Base-by-base conservation (phyloP, 495 filamentous ascomycete species). In the Cercophora samala region DNA sequence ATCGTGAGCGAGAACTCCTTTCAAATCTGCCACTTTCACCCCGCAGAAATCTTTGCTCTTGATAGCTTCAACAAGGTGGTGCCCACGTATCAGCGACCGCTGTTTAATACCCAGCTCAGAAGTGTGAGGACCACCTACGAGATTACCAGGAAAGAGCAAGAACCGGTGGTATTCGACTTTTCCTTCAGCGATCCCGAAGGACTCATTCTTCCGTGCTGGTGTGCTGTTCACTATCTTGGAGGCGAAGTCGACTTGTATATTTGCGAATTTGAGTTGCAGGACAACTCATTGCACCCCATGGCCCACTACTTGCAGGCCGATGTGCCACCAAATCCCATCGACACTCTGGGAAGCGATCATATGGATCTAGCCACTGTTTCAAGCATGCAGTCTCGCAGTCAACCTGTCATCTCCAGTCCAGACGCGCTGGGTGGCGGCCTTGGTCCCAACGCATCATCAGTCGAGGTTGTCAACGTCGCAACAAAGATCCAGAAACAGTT, bases 231-330 rank as follows among this genome's bases (percentile, higher is more conserved):
- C 53, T 73, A 73, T 54, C 62, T 69, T 5, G 69, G 66, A 19
- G 58, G 60, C 13, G 65, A 67, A 4, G 19, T 51, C 22, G 69
- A 69, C 54, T 66, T 73, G 17, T 73, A 69, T 15, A 23, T 73
- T n/a, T 73, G 71, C 63, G 71, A 73, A 42, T 73, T 73, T n/a
- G 71, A 73, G 54, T 59, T 73, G 26, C 71, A 73, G 26, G 69
- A 73, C 51, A 71, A 67, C 56, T 65, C 64, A 46, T 54, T 62
- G 59, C 71, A 73, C 63, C 71, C 71, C 4, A n/a, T 65, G 46
- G 51, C 66, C 52, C 62, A 24, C 3, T 37, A 61, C 3, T 32
- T 46, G 11, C 25, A 56, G 53, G 46, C 66, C 13, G 64, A 66
- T n/a, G 25, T 42, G 1, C 53, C 59, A 2, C 52, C 1, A 4